Conservation (phyloP, 1,139 yeast species). For the Sugiyamaella grinbergsii region DNA sequence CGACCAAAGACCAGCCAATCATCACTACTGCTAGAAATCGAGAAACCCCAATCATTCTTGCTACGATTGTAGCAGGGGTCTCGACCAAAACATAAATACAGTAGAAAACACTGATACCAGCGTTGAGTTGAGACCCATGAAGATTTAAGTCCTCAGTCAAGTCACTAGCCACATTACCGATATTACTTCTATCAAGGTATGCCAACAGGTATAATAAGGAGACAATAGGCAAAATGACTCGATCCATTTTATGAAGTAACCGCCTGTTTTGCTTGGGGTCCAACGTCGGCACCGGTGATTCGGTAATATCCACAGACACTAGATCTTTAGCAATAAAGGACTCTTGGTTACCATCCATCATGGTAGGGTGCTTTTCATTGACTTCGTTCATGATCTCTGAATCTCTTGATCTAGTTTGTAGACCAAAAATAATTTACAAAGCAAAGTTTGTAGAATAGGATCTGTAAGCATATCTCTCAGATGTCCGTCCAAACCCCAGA, state of each 20-base stretch:
- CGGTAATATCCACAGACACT: background rate
- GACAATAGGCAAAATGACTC: slow-evolving; percentile 34
- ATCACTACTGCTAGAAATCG: slow-evolving; percentile 56
- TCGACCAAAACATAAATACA: slow-evolving; percentile 59
- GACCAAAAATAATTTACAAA: no score
- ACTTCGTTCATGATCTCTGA: background rate
- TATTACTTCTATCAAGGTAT: slow-evolving; percentile 61
- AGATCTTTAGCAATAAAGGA: slow-evolving; percentile 2
- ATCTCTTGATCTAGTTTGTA: no score
- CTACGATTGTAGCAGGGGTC: slow-evolving; percentile 51
- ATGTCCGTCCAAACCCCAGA: no score
- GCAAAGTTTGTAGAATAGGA: no score
- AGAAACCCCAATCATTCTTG: slow-evolving; percentile 39
- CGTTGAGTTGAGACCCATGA: slow-evolving; percentile 53
- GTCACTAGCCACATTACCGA: slow-evolving; percentile 46
- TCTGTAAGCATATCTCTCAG: no score
- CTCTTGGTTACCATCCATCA: background rate
- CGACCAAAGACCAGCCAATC: slow-evolving; percentile 56
- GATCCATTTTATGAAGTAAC: slow-evolving; percentile 22
- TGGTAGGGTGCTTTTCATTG: background rate
- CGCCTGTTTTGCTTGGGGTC: slow-evolving; percentile 11
- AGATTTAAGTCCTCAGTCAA: slow-evolving; percentile 50
- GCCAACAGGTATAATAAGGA: slow-evolving; percentile 56
- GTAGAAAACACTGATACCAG: slow-evolving; percentile 57
- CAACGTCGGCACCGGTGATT: background rate